Conservation (phyloP, 2,329 filamentous ascomycete genomes). For the Cylindrodendrum hubeiense region DNA sequence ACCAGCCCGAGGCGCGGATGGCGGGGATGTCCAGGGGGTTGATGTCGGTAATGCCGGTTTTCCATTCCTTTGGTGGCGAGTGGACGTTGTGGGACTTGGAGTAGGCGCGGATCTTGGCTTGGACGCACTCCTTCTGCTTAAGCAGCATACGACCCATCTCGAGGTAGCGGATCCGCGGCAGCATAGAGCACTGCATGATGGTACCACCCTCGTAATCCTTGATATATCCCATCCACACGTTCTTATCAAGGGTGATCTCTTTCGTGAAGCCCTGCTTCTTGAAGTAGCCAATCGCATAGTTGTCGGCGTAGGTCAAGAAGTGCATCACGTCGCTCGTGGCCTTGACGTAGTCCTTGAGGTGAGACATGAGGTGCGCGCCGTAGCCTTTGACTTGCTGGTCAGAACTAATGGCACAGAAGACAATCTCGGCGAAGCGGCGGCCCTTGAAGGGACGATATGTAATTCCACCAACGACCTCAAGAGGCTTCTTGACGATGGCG, state of each 20-base stretch:
- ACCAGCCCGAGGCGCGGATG: constrained; percentile 94
- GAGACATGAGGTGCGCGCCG: constrained; percentile 96
- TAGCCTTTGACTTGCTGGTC: constrained; percentile 99
- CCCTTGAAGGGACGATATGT: constrained; percentile 95
- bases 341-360: constrained; percentile 98
- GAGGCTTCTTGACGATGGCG: constrained; percentile 95
- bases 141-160: constrained; percentile 93
- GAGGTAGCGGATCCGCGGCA: constrained; percentile 93
- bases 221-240: constrained; percentile 99
- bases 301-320: constrained; percentile 98
- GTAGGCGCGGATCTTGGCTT: constrained; percentile 93
- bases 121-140: constrained; percentile 96
- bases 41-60: constrained; percentile 78
- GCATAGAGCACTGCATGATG: constrained; percentile 99
- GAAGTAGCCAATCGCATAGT: constrained; percentile 99
- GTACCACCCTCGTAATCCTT: constrained; percentile 99
- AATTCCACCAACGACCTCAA: constrained; percentile 96
- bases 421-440: constrained; percentile 95
- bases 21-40: constrained; percentile 89
- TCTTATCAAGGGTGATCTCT: constrained; percentile 91
- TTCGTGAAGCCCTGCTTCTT: constrained; percentile 99
- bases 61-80: constrained; percentile 87
- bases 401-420: constrained; percentile 97
- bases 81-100: constrained; percentile 91
- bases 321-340: constrained; percentile 98